Percentiles rank a stretch among this genome's conserved stretches.
These are phyloP conservation scores for Penicillium sp. DNA, from an alignment of 2,329 filamentous ascomycete species.

Conservation along the genomic window DNA sequence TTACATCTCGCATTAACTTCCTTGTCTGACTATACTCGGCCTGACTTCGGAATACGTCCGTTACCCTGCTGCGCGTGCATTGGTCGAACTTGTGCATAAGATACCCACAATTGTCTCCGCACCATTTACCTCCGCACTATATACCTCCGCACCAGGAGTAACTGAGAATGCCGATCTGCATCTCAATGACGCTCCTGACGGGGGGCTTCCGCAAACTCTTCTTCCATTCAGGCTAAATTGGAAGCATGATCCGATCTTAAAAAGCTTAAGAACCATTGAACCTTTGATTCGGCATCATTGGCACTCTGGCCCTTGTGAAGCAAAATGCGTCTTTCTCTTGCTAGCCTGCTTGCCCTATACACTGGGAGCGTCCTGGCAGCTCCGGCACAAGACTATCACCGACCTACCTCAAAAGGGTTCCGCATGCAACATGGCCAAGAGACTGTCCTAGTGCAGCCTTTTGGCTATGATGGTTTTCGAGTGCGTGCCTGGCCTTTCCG, in stretches of 20 bases:
- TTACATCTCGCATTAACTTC: neutral
- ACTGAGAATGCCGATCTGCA: constrained; percentile 3
- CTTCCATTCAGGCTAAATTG: constrained; percentile 4
- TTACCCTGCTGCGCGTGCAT: neutral
- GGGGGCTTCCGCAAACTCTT: neutral
- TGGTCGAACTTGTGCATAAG: neutral
- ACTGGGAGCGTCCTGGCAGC: neutral
- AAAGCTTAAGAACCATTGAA: neutral
- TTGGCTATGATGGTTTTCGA: constrained; percentile 41
- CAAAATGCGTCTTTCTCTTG: constrained; percentile 3
- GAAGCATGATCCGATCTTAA: neutral
- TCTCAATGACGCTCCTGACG: neutral
- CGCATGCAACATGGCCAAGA: constrained; percentile 41
- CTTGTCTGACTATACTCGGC: neutral
- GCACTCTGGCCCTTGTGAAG: neutral
- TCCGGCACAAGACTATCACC: constrained; percentile 12
- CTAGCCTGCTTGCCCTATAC: constrained; percentile 3
- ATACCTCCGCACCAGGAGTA: neutral
- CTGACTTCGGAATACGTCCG: neutral
- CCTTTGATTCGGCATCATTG: neutral
- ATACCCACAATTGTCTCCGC: neutral
- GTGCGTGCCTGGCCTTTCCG: constrained; percentile 41
- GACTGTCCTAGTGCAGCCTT: constrained; percentile 40
- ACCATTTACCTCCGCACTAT: neutral
- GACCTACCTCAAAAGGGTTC: constrained; percentile 26